These are phyloP conservation scores for Davidsoniella neocaledoniae DNA, from an alignment of 2,329 filamentous ascomycete genomes.

Conservation along the genomic window DNA sequence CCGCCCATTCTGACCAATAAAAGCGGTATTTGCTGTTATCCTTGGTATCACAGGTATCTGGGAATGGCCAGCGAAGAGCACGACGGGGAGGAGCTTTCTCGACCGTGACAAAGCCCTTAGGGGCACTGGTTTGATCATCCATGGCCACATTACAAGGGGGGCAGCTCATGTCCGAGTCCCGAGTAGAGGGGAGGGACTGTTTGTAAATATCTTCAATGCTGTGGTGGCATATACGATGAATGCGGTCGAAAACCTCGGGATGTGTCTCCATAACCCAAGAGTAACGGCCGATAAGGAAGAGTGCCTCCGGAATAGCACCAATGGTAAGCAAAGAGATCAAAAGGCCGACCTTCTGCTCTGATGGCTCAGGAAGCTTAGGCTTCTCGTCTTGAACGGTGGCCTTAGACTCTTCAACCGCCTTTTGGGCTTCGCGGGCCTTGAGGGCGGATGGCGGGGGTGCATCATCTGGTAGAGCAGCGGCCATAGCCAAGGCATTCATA, in stretches of 20 bases:
- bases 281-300: conserved; percentile 83
- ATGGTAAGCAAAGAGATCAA: conserved; percentile 77
- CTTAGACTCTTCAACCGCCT: conserved; percentile 6
- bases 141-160: conserved; percentile 19
- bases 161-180: neutral
- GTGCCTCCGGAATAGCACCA: conserved; percentile 77
- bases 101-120: conserved; percentile 53
- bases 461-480: conserved; percentile 76
- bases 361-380: conserved; percentile 47
- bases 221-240: conserved; percentile 74
- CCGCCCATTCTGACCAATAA: conserved; percentile 95
- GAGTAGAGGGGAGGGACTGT: conserved; percentile 2
- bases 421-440: conserved; percentile 26
- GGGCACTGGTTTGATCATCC: conserved; percentile 48
- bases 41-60: conserved; percentile 59
- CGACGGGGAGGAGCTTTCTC: conserved; percentile 44
- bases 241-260: conserved; percentile 59
- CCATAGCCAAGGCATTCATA: conserved; percentile 72
- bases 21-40: conserved; percentile 74
- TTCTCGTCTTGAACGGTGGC: conserved; percentile 29
- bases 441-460: conserved; percentile 31
- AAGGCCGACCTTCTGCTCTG: conserved; percentile 75
- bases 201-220: conserved; percentile 58
- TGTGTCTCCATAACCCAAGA: conserved; percentile 82
- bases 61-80: conserved; percentile 65